Base-by-base conservation (phyloP, 345 rosid genomes). In the Psidium friedrichsthalianum region DNA sequence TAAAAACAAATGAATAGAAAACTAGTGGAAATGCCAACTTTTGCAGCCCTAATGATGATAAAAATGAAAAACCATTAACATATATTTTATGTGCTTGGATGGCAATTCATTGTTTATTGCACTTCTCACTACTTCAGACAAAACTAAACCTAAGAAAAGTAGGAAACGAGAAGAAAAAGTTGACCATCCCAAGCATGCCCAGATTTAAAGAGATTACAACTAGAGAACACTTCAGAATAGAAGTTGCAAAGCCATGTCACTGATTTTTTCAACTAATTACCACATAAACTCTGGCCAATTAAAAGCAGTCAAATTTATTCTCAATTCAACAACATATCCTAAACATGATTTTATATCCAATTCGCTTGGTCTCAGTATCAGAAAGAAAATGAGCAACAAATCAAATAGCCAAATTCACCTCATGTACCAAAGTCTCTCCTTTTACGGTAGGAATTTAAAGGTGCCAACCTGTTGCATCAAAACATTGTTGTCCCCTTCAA, bases 401-500 rank as follows among this genome's bases (percentile, higher is more conserved):
- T 59, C 74, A 59, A 27, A 59, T 59, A 59, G 74, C 27, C 74
- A 59, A 59, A 59, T 59, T 59, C 74, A 29, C 42, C 36, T n/a
- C 69, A 13, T 59, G 69, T 61, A 61, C 74, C 18, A 29, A 29
- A 61, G 42, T 25, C 25, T 47, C 51, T 40, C 32, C 42, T 55
- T 51, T 51, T 51, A 11, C 83, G n/a, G 54, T 47, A 81, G 83
- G 51, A 55, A 51, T 51, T 51, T 51, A 51, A 51, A 82, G 36
- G 56, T 27, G 24, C 1, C 74, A 92, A 95, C 99, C 98, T 97
- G 99, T 88, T 95, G 98, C 98, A 97, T 95, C 83, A 95, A 86
- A 36, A 97, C 94, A 86, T 95, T 93, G 86, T 97, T 97, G 91
- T 97, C 98, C 82, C 98, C 98, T 88, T 97, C 99, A 87, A 97